Percentiles rank a stretch among this genome's conserved stretches.
phyloP scores from a whole-genome alignment of 257 asterid genomes.

The Nicotiana obtusifolia region DNA sequence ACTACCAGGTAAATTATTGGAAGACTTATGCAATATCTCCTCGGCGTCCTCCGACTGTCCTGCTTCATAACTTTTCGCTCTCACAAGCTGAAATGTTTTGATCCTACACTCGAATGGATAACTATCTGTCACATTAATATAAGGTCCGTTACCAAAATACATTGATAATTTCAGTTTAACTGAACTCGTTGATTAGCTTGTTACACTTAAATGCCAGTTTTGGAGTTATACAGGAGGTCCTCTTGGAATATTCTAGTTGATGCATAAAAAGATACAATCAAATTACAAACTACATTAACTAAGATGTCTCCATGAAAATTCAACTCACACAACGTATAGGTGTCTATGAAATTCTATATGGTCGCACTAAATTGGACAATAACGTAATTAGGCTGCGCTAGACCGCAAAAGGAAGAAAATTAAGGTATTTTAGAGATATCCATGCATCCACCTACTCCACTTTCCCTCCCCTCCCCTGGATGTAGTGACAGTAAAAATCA shows the following conservation, averaged over 20 bases:
- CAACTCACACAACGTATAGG: background rate
- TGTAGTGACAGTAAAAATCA: background rate
- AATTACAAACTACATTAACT: background rate
- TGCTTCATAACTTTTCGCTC: constrained; percentile 28
- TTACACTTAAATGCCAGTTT: background rate
- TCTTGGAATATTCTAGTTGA: background rate
- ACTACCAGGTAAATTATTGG: constrained; percentile 24
- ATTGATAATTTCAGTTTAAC: background rate
- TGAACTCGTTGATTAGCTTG: background rate
- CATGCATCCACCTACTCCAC: background rate
- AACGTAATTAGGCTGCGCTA: background rate
- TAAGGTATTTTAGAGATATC: background rate
- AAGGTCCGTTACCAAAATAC: background rate
- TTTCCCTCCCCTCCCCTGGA: background rate
- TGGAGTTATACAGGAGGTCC: background rate
- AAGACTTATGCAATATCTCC: constrained; percentile 24
- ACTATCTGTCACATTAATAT: background rate
- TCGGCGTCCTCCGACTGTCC: constrained; percentile 22
- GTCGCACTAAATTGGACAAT: background rate
- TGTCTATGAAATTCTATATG: background rate
- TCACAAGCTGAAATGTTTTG: constrained; percentile 34
- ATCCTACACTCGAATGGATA: constrained; percentile 32
- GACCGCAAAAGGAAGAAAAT: too few relatives aligned
- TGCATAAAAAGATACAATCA: background rate
- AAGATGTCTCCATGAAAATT: background rate